Conservation (phyloP, 176 grass and related monocot genomes). For the Avena sativa region DNA sequence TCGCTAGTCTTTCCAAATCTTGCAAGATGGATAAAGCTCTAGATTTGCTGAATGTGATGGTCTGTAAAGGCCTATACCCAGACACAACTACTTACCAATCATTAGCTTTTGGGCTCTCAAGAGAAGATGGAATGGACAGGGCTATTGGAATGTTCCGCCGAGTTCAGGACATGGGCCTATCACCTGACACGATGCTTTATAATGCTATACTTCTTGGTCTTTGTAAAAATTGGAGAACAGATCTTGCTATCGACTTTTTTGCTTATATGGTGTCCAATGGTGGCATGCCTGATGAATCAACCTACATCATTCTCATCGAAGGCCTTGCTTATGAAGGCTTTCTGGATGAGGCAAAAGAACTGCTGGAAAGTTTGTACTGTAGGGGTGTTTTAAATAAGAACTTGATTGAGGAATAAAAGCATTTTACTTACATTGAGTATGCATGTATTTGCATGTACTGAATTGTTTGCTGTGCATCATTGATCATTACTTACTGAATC, state of each 20-base stretch:
- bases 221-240: constrained; percentile 52
- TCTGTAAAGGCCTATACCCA: constrained; percentile 42
- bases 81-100: constrained; percentile 59
- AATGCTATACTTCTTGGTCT: constrained; percentile 59
- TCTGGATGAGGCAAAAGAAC: constrained; percentile 48
- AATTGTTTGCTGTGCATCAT: not conserved
- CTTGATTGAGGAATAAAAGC: constrained; percentile 37
- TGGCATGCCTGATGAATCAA: constrained; percentile 63
- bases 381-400: constrained; percentile 55
- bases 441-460: not conserved
- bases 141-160: constrained; percentile 47
- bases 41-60: constrained; percentile 56
- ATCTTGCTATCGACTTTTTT: constrained; percentile 58
- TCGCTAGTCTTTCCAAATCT: constrained; percentile 45
- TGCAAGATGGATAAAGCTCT: constrained; percentile 53
- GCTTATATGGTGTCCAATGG: constrained; percentile 55
- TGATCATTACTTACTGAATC: not conserved
- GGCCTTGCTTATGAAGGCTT: constrained; percentile 55
- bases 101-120: constrained; percentile 45
- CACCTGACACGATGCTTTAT: constrained; percentile 49
- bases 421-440: not conserved
- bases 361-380: constrained; percentile 45
- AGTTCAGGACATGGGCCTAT: constrained; percentile 56
- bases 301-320: constrained; percentile 56
- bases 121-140: constrained; percentile 42